Evolutionary conservation across 768 basidiomycete species (phyloP), one percentile per base, ranked within the genome.

Genomic region (Candolleomyces aberdarensis): DNA sequence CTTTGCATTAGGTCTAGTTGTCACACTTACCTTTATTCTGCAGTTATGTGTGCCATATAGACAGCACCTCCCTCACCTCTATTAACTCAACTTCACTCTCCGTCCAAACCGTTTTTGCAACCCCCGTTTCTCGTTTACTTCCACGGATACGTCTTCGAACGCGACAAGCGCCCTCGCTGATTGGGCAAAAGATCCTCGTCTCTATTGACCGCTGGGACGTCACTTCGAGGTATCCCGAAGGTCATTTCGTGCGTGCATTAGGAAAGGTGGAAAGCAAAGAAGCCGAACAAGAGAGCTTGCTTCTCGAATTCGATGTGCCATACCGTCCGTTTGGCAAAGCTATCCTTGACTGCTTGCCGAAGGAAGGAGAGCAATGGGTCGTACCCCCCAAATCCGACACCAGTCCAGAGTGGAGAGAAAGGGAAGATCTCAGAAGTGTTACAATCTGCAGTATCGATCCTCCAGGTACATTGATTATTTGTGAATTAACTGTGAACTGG

Each of bases 401-500:
- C 1, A 69, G 66, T 44, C 66, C 64, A 15, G 74, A 75, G 36
- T 99, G 97, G 97, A 79, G 82, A 63, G 89, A 90, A 63, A 80
- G 97, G 65, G 88, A 91, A 70, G 97, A 99, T 76, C 68, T 99
- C 70, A 79, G 97, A 61, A 85, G 89, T 40, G 70, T 97, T 67
- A 79, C 91, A 40, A 85, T 99, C 36, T 98, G 97, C 72, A 97
- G 95, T 69, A 98, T 99, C 65, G 97, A 99, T 76, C 97, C 97
- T 3, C 95, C 94, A 13, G 87, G 94, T 92, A 63, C 36, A 74
- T 46, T 68, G 47, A 20, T 41, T 31, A 6, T 26, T 26, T 26
- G 26, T 26, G 26, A 26, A 26, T 3, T 26, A 26, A 26, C 3
- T 26, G 26, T 26, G 26, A 26, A 26, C 26, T 26, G 26, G 26